A percentile compares a stretch with the other conserved stretches of the same genome.
These are phyloP conservation scores for Moricandia moricandioides DNA, from an alignment of 345 rosid genomes.

Conservation along the genomic window DNA sequence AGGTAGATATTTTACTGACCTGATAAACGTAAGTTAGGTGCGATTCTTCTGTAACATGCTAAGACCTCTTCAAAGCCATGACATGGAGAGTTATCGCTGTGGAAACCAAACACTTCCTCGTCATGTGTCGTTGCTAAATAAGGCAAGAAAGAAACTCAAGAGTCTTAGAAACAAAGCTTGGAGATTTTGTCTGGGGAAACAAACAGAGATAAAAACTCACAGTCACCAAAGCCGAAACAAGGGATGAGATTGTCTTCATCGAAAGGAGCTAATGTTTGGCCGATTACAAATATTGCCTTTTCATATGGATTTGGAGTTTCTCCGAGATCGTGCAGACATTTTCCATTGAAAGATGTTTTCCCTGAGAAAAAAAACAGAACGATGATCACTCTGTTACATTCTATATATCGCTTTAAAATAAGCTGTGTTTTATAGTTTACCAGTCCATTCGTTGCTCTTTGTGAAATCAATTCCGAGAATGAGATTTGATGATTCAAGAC, in stretches of 20 bases:
- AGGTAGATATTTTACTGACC: conserved; percentile 37
- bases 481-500: conserved; percentile 87
- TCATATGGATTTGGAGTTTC: conserved; percentile 71
- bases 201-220: not conserved
- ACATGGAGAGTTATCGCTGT: conserved; percentile 66
- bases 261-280: conserved; percentile 75
- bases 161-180: not conserved
- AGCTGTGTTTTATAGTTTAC: too few relatives aligned
- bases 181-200: not conserved
- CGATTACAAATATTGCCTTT: conserved; percentile 68
- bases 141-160: not conserved
- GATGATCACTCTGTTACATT: not conserved
- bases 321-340: conserved; percentile 61
- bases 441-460: conserved; percentile 93
- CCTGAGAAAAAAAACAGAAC: conserved; percentile 34
- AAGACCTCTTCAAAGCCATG: conserved; percentile 86
- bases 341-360: conserved; percentile 51
- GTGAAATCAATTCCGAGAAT: conserved; percentile 87
- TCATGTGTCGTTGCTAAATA: conserved; percentile 70
- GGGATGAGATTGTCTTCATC: conserved; percentile 86
- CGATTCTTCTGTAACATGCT: conserved; percentile 59
- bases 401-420: too few relatives aligned
- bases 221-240: conserved; percentile 84
- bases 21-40: conserved; percentile 58
- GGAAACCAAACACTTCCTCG: conserved; percentile 68